These are phyloP conservation scores for Mortierella antarctica DNA, from an alignment of 192 early-diverging fungal species.

Conservation along the genomic window DNA sequence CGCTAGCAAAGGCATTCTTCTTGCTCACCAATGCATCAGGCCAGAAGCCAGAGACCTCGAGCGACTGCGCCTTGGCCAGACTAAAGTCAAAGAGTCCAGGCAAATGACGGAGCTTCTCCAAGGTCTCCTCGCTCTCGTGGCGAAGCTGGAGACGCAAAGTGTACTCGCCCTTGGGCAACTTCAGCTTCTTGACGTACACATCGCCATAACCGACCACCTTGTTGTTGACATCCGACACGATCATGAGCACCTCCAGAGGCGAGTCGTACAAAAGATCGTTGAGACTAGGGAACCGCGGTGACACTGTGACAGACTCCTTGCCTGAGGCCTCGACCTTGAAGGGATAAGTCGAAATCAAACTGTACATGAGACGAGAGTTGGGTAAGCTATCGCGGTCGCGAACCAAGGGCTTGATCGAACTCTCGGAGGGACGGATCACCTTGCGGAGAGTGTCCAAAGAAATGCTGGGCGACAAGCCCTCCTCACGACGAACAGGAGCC, in stretches of 20 bases:
- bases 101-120: conserved; percentile 80
- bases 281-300: conserved; percentile 69
- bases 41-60: conserved; percentile 66
- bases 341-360: conserved; percentile 81
- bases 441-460: conserved; percentile 71
- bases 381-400: conserved; percentile 83
- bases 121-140: conserved; percentile 69
- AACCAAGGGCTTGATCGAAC: conserved; percentile 69
- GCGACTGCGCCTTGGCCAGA: conserved; percentile 64
- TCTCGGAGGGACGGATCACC: conserved; percentile 72
- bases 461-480: conserved; percentile 66
- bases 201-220: conserved; percentile 74
- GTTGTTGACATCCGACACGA: conserved; percentile 87
- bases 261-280: conserved; percentile 83
- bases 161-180: conserved; percentile 88
- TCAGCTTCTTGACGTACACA: conserved; percentile 76
- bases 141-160: conserved; percentile 82
- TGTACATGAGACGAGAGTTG: conserved; percentile 72
- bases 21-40: conserved; percentile 62
- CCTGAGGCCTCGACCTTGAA: conserved; percentile 67
- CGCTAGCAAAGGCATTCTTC: conserved; percentile 56
- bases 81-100: conserved; percentile 74
- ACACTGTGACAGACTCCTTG: conserved; percentile 62
- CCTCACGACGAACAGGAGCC: conserved; percentile 79
- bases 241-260: conserved; percentile 74